These are phyloP conservation scores for Pontederia paniculata DNA, from an alignment of 176 grass and related monocot species.

Conservation along the genomic window DNA sequence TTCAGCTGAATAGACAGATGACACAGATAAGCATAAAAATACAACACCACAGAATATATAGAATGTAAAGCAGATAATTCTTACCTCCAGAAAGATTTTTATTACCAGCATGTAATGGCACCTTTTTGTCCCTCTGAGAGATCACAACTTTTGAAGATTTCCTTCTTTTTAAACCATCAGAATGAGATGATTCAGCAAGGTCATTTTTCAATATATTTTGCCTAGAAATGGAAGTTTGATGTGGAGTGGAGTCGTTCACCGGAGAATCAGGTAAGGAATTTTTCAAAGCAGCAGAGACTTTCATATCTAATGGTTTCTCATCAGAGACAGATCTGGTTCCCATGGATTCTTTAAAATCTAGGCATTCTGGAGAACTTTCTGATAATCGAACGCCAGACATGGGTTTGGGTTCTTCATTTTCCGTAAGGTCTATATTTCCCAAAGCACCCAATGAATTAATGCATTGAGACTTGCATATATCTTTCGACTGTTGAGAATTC, in stretches of 20 bases:
- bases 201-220: constrained; percentile 27
- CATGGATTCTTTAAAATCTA: too few relatives aligned
- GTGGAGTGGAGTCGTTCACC: constrained; percentile 13
- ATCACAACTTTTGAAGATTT: constrained; percentile 1
- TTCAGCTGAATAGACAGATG: constrained; percentile 56
- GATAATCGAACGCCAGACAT: background rate
- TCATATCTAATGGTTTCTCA: too few relatives aligned
- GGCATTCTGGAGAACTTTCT: too few relatives aligned
- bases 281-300: background rate
- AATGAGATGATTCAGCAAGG: constrained; percentile 25
- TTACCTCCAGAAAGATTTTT: constrained; percentile 59
- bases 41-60: constrained; percentile 1
- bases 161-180: constrained; percentile 18
- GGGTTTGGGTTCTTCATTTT: background rate
- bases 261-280: background rate
- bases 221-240: constrained; percentile 18
- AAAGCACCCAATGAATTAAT: background rate
- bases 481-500: constrained; percentile 20
- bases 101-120: background rate
- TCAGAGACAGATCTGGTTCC: too few relatives aligned
- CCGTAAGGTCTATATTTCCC: background rate
- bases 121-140: background rate
- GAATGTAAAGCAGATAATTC: constrained; percentile 7
- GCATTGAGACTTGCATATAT: background rate
- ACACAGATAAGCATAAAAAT: constrained; percentile 10